Conservation (phyloP, 148 eudicot genomes). For the Rhododendron griersonianum region DNA sequence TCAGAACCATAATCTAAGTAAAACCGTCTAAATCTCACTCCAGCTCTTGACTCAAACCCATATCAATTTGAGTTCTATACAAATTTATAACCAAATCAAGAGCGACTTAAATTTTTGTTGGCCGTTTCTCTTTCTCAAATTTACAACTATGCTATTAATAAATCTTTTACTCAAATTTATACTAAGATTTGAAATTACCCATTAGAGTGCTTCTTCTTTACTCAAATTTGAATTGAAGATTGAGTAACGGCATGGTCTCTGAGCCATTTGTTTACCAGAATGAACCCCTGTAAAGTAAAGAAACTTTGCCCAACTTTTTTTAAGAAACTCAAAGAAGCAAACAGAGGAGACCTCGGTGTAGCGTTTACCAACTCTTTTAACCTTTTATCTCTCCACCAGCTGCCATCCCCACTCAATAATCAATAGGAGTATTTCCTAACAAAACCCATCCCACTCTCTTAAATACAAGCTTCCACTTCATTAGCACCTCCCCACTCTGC, state of each 20-base stretch:
- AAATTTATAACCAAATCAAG: background rate
- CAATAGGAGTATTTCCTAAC: background rate
- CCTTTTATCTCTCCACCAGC: conserved; percentile 2
- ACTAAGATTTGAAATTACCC: background rate
- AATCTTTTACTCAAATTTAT: too few species aligned
- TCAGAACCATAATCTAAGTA: too few species aligned
- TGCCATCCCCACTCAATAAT: background rate
- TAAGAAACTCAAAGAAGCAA: too few species aligned
- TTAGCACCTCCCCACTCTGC: background rate
- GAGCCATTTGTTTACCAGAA: background rate
- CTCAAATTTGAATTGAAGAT: background rate
- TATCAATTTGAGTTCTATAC: too few species aligned
- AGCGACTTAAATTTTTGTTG: background rate
- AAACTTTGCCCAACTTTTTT: too few species aligned
- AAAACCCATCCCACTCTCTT: conserved; percentile 5
- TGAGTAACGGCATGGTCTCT: background rate
- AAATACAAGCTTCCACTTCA: conserved; percentile 2
- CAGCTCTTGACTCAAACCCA: too few species aligned
- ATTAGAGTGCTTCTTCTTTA: background rate
- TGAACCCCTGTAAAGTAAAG: background rate
- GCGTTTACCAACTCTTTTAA: background rate
- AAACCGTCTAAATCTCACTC: too few species aligned
- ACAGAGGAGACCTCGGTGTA: too few species aligned
- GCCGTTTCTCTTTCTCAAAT: too few species aligned
- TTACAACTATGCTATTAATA: too few species aligned